Conservation (phyloP, 208 protist genomes). For the Trypanosoma congolense region DNA sequence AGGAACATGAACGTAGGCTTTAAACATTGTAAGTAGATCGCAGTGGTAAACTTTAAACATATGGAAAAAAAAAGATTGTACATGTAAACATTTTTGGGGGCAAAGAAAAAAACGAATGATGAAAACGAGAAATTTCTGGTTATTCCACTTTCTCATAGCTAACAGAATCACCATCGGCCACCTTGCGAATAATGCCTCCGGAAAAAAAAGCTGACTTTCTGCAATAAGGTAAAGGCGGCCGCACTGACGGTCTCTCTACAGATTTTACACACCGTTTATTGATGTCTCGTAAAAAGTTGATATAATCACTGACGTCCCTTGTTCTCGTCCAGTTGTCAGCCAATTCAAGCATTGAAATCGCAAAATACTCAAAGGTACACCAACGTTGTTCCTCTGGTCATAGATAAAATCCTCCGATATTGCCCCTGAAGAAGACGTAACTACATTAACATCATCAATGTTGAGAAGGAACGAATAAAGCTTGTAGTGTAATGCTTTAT, state of each 20-base stretch:
- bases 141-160: constrained; percentile 15
- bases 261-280: constrained; percentile 14
- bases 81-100: neutral
- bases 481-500: constrained; percentile 55
- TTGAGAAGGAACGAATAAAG: constrained; percentile 53
- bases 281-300: constrained; percentile 32
- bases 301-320: constrained; percentile 34
- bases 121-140: too few relatives aligned
- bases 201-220: constrained; percentile 23
- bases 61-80: too few relatives aligned
- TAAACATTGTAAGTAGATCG: too few relatives aligned
- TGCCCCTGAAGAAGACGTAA: constrained; percentile 38
- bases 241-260: neutral
- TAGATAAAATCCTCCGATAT: constrained; percentile 55
- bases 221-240: constrained; percentile 6
- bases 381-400: constrained; percentile 34
- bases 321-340: constrained; percentile 70
- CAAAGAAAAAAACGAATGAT: neutral
- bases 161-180: constrained; percentile 11
- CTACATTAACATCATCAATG: constrained; percentile 37
- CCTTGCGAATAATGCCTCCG: constrained; percentile 28
- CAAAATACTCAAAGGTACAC: constrained; percentile 60
- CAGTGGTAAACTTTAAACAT: too few relatives aligned
- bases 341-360: constrained; percentile 62
- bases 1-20: neutral